Percentiles rank a stretch among this genome's conserved stretches.
Conservation (phyloP, 2,329 filamentous ascomycete genomes). For the Stemphylium vesicarium region DNA sequence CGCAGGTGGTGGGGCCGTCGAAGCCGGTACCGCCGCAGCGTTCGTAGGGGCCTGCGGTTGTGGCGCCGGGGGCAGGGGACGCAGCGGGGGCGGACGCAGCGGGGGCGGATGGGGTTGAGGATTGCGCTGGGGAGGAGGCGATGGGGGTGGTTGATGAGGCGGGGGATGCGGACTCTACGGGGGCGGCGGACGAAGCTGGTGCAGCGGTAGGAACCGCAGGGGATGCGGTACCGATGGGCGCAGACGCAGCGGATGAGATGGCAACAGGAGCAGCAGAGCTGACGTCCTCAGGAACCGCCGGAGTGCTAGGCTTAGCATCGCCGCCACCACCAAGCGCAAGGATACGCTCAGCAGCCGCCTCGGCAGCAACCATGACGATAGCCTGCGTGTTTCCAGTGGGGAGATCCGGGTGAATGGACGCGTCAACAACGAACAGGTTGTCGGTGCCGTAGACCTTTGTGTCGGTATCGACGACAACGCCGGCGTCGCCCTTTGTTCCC, state of each 20-base stretch:
- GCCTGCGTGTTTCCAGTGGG: constrained; percentile 72
- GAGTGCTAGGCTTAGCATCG: constrained; percentile 21
- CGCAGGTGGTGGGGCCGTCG: constrained; percentile 50
- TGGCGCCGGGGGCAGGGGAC: neutral
- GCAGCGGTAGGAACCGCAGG: constrained; percentile 7
- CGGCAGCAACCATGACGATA: constrained; percentile 68
- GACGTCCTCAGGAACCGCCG: constrained; percentile 6
- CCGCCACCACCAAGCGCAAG: constrained; percentile 47
- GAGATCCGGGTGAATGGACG: constrained; percentile 67
- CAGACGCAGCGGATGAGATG: constrained; percentile 3
- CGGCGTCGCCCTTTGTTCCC: constrained; percentile 49
- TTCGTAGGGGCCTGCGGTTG: constrained; percentile 37
- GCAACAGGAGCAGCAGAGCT: neutral
- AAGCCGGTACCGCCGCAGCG: constrained; percentile 54
- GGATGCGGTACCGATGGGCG: constrained; percentile 9
- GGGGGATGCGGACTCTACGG: constrained; percentile 1
- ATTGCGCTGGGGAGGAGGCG: neutral
- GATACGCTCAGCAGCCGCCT: constrained; percentile 64
- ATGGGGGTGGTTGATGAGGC: constrained; percentile 4
- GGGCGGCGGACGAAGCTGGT: constrained; percentile 6
- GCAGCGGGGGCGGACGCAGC: constrained; percentile 4
- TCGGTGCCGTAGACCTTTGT: constrained; percentile 55
- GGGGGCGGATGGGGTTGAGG: constrained; percentile 4
- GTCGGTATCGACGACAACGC: constrained; percentile 48
- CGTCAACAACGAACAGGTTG: constrained; percentile 56